phyloP scores from a whole-genome alignment of 306 rosid genomes.

The Cucurbita maxima region DNA sequence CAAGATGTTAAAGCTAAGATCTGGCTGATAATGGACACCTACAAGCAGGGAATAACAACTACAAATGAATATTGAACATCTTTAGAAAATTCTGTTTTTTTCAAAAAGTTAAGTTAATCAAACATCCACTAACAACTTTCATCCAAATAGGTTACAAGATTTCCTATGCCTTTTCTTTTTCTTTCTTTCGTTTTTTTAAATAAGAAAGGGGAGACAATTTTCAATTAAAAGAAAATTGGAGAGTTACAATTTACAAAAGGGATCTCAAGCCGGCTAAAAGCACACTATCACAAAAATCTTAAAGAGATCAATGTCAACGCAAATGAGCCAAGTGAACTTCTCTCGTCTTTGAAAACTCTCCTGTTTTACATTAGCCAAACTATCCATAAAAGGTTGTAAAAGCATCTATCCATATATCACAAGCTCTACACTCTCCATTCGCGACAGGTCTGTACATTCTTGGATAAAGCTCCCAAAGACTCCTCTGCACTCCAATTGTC shows the following conservation, averaged over 20 bases:
- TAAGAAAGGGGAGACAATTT: background rate
- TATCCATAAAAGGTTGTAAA: background rate
- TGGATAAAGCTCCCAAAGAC: background rate
- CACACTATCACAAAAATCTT: background rate
- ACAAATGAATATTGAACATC: background rate
- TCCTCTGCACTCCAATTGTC: background rate
- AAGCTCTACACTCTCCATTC: background rate
- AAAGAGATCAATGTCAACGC: background rate
- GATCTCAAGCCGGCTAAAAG: background rate
- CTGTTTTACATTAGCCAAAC: background rate
- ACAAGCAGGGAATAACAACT: constrained; percentile 10
- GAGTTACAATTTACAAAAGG: background rate
- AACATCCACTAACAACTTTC: background rate
- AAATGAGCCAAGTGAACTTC: background rate
- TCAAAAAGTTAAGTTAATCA: background rate
- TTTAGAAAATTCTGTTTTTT: background rate
- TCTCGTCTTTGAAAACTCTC: background rate
- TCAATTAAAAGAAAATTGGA: background rate
- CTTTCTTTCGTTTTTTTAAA: background rate
- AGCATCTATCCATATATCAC: background rate
- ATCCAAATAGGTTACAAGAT: background rate
- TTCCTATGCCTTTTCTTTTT: background rate
- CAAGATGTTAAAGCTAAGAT: constrained; percentile 63
- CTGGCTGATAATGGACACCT: constrained; percentile 80
- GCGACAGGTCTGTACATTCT: background rate